phyloP scores from a whole-genome alignment of 2,329 filamentous ascomycete species.

The Arthroderma sp. region DNA sequence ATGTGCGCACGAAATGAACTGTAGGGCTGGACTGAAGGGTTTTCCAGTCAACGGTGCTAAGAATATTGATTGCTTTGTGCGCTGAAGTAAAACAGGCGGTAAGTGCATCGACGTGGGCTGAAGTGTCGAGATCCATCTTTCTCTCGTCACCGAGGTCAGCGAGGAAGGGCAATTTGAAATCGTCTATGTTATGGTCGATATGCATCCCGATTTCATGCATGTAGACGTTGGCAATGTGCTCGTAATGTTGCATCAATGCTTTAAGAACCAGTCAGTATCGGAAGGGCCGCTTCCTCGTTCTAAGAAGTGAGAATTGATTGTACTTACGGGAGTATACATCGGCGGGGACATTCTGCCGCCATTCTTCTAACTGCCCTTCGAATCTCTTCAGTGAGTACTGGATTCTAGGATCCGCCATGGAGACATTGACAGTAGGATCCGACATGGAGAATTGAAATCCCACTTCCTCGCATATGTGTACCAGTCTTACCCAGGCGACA shows the following conservation, averaged over 20 bases:
- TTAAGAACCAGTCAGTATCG: conserved; percentile 5
- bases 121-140: conserved; percentile 29
- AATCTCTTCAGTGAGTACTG: conserved; percentile 53
- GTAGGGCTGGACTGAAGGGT: conserved; percentile 54
- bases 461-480: conserved; percentile 55
- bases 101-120: conserved; percentile 53
- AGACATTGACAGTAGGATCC: conserved; percentile 41
- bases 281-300: neutral
- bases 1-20: conserved; percentile 57
- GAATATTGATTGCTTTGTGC: conserved; percentile 52
- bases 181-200: conserved; percentile 44
- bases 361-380: conserved; percentile 50
- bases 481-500: conserved; percentile 45
- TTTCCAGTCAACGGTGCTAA: conserved; percentile 46
- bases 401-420: conserved; percentile 49
- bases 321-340: conserved; percentile 46
- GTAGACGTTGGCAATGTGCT: conserved; percentile 55
- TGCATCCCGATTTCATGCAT: conserved; percentile 66
- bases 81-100: conserved; percentile 54
- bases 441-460: conserved; percentile 54
- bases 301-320: neutral
- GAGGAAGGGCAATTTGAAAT: conserved; percentile 35
- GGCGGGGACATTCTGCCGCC: conserved; percentile 40
- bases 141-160: conserved; percentile 30
- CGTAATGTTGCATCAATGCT: conserved; percentile 52